A percentile compares a stretch with the other conserved stretches of the same genome.
These are phyloP conservation scores for Coemansia asiatica DNA, from an alignment of 192 early-diverging fungal species.

Conservation along the genomic window DNA sequence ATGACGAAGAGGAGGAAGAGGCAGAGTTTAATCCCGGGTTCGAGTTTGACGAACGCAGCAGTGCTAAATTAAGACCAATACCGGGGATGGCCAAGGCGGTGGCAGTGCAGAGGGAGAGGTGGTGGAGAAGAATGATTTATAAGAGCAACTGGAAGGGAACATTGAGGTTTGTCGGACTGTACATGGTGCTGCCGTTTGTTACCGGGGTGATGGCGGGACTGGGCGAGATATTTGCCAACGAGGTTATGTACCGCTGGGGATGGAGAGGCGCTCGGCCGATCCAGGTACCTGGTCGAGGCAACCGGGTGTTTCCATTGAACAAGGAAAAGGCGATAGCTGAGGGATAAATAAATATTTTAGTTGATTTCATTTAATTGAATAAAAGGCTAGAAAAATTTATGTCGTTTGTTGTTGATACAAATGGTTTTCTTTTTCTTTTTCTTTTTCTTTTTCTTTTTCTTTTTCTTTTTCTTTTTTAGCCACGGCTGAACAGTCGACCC, in stretches of 20 bases:
- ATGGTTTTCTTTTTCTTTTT: too few species aligned
- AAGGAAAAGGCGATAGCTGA: conserved; percentile 1
- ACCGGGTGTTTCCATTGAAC: conserved; percentile 28
- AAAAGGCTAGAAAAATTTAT: too few species aligned
- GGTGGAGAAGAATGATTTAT: conserved; percentile 13
- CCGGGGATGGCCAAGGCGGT: not conserved
- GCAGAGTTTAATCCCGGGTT: conserved; percentile 16
- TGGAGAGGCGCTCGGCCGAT: conserved; percentile 60
- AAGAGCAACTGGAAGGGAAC: conserved; percentile 14
- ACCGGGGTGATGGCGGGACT: conserved; percentile 63
- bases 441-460: too few species aligned
- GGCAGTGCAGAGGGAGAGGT: not conserved
- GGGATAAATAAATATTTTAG: not conserved
- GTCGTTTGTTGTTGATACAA: too few species aligned
- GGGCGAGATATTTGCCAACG: conserved; percentile 83
- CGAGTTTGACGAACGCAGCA: conserved; percentile 2
- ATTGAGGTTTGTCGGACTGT: conserved; percentile 33
- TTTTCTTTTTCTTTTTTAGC: conserved; percentile 17
- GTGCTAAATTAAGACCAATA: not conserved
- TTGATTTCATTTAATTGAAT: too few species aligned
- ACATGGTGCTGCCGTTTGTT: conserved; percentile 54
- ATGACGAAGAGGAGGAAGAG: conserved; percentile 2
- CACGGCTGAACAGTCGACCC: conserved; percentile 48
- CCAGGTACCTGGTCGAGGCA: conserved; percentile 28
- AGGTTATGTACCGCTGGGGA: conserved; percentile 70